phyloP scores from a whole-genome alignment of 2,329 filamentous ascomycete species.

The Cladosporium phlei region DNA sequence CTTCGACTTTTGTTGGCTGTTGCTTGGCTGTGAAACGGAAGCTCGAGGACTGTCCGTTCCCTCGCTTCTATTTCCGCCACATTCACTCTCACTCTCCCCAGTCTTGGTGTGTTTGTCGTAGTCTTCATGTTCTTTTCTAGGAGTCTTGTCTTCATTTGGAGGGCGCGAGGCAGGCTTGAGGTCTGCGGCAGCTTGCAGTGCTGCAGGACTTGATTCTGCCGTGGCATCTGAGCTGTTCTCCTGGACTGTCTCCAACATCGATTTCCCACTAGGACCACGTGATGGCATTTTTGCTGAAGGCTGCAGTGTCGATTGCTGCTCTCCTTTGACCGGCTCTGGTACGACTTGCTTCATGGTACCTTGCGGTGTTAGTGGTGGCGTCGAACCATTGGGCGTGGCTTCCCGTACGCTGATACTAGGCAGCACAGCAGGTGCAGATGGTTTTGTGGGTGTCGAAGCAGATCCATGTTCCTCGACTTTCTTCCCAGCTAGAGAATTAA shows the following conservation, averaged over 20 bases:
- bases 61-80: slow-evolving; percentile 54
- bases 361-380: slow-evolving; percentile 20
- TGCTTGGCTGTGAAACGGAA: slow-evolving; percentile 30
- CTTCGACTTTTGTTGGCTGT: slow-evolving; percentile 24
- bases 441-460: neutral
- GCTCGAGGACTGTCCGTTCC: slow-evolving; percentile 28
- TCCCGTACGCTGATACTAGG: slow-evolving; percentile 44
- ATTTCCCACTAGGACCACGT: slow-evolving; percentile 37
- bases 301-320: slow-evolving; percentile 32
- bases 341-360: slow-evolving; percentile 4
- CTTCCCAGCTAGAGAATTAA: slow-evolving; percentile 24
- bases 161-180: slow-evolving; percentile 27
- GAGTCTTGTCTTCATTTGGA: slow-evolving; percentile 27
- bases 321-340: slow-evolving; percentile 30
- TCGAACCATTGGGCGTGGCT: slow-evolving; percentile 37
- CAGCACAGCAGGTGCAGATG: slow-evolving; percentile 28
- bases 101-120: slow-evolving; percentile 25
- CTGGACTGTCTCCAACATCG: slow-evolving; percentile 81
- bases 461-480: slow-evolving; percentile 32
- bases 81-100: slow-evolving; percentile 61
- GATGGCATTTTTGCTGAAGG: slow-evolving; percentile 36
- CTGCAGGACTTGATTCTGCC: slow-evolving; percentile 58
- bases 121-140: slow-evolving; percentile 45
- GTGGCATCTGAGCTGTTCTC: slow-evolving; percentile 29
- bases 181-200: slow-evolving; percentile 28